Conservation (phyloP, 2,329 filamentous ascomycete species). For the Laburnicola sp. region DNA sequence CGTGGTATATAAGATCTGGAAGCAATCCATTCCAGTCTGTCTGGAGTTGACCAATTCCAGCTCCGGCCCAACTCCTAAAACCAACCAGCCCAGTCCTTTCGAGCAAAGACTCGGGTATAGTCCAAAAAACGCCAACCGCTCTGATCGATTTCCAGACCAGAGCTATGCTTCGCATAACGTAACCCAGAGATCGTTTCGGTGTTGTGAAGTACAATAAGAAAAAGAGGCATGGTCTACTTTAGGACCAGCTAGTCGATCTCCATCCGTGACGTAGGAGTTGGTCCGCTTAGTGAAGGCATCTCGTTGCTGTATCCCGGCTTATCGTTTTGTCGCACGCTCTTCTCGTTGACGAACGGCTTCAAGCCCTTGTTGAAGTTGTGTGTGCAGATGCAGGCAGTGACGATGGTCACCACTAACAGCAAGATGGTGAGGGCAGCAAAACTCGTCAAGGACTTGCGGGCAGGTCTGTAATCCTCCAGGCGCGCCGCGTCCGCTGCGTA, state of each 20-base stretch:
- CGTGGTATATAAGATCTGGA: conserved; percentile 3
- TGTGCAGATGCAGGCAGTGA: conserved; percentile 84
- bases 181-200: conserved; percentile 13
- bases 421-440: conserved; percentile 93
- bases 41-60: conserved; percentile 3
- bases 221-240: neutral
- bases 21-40: conserved; percentile 1
- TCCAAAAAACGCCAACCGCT: conserved; percentile 6
- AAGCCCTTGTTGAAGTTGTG: conserved; percentile 87
- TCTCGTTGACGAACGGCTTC: conserved; percentile 77
- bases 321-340: conserved; percentile 53
- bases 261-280: conserved; percentile 49
- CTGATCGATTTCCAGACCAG: neutral
- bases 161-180: conserved; percentile 7
- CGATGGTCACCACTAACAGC: conserved; percentile 84
- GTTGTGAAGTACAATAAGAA: conserved; percentile 11
- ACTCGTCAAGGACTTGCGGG: conserved; percentile 82
- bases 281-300: conserved; percentile 53
- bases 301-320: conserved; percentile 55
- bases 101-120: neutral
- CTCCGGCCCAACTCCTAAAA: neutral
- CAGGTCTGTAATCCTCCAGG: conserved; percentile 68
- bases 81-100: neutral
- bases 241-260: conserved; percentile 40
- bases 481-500: conserved; percentile 63